Evolutionary conservation across 2,329 filamentous ascomycete species (phyloP).

Genomic region (Diaporthe sp.): DNA sequence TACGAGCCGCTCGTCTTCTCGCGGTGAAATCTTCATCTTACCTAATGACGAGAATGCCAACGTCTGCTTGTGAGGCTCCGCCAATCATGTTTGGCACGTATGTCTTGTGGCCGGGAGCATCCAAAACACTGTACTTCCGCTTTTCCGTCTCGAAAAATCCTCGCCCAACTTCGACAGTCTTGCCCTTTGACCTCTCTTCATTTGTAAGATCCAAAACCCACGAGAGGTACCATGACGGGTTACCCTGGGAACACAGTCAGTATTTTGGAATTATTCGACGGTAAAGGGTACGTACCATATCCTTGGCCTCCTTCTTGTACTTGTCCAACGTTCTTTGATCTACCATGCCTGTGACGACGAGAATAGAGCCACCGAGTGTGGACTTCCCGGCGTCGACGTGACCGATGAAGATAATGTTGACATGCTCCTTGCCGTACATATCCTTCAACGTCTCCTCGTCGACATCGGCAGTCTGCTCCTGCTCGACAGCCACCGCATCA

Average conservation of each 20-base stretch:
- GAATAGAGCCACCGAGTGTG: slow-evolving; percentile 91
- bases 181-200: slow-evolving; percentile 95
- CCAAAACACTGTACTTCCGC: slow-evolving; percentile 94
- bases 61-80: slow-evolving; percentile 91
- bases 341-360: slow-evolving; percentile 98
- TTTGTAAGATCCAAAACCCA: slow-evolving; percentile 98
- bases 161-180: slow-evolving; percentile 96
- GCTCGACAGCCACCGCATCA: slow-evolving; percentile 85
- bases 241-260: slow-evolving; percentile 62
- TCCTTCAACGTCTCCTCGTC: slow-evolving; percentile 84
- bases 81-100: slow-evolving; percentile 99
- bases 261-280: background rate
- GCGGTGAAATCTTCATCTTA: slow-evolving; percentile 5
- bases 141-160: slow-evolving; percentile 98
- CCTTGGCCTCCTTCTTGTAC: slow-evolving; percentile 97
- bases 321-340: slow-evolving; percentile 98
- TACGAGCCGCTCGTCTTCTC: background rate
- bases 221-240: slow-evolving; percentile 98
- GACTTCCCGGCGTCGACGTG: slow-evolving; percentile 99
- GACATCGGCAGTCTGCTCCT: slow-evolving; percentile 84
- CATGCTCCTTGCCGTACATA: slow-evolving; percentile 92
- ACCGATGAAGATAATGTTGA: slow-evolving; percentile 98
- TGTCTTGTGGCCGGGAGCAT: slow-evolving; percentile 97
- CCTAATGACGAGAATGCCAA: slow-evolving; percentile 84
- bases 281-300: slow-evolving; percentile 63